phyloP scores from a whole-genome alignment of 257 asterid genomes.

The Sherardia arvensis region DNA sequence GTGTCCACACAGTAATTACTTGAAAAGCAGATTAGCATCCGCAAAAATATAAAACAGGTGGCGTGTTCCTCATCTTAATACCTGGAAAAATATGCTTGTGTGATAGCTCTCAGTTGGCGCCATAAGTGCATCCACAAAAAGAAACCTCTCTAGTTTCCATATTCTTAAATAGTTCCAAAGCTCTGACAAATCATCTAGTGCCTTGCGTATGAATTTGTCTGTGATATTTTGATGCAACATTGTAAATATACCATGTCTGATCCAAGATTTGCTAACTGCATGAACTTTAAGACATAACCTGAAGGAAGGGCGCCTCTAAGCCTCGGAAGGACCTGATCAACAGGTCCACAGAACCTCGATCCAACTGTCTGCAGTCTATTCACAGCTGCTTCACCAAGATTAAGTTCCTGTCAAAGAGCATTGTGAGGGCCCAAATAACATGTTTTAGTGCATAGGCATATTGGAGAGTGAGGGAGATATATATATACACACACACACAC shows the following conservation, averaged over 20 bases:
- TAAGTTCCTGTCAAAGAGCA: slow-evolving; percentile 62
- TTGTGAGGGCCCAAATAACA: not conserved
- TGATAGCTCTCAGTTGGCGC: slow-evolving; percentile 88
- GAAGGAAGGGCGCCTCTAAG: slow-evolving; percentile 95
- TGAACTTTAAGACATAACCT: slow-evolving; percentile 33
- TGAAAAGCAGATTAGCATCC: not conserved
- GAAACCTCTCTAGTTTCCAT: slow-evolving; percentile 61
- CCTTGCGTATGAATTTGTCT: slow-evolving; percentile 77
- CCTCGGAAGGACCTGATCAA: slow-evolving; percentile 90
- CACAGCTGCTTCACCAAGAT: slow-evolving; percentile 70
- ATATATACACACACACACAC: too few species aligned
- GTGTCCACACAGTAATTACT: not conserved
- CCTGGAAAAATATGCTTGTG: slow-evolving; percentile 89
- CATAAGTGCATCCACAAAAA: slow-evolving; percentile 81
- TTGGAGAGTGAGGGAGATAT: not conserved
- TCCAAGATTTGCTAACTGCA: not conserved
- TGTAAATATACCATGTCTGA: slow-evolving; percentile 12
- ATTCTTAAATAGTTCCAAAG: slow-evolving; percentile 70
- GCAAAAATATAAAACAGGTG: not conserved
- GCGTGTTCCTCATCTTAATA: slow-evolving; percentile 15
- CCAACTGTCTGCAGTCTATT: slow-evolving; percentile 96
- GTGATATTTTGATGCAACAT: slow-evolving; percentile 21
- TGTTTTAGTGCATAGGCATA: not conserved
- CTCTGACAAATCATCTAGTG: slow-evolving; percentile 87
- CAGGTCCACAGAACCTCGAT: slow-evolving; percentile 86